Base-by-base conservation (phyloP, 805 yeast genomes). In the Pichia exigua region DNA sequence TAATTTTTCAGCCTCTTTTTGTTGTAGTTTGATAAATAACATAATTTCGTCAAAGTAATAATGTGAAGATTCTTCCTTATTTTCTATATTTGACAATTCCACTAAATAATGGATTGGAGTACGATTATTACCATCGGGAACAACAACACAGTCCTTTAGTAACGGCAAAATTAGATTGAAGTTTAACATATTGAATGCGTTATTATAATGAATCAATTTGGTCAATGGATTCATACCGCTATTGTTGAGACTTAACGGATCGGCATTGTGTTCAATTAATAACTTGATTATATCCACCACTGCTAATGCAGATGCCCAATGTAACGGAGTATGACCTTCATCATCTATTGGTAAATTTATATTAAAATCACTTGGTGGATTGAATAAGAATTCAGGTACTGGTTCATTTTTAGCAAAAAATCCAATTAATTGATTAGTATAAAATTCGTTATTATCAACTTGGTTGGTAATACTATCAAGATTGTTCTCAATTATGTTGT, bases 231-330 rank as follows among this genome's bases (percentile, higher is more conserved):
- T 86, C 65, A 85, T 74, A 0, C 94, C 94, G 44, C 74, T 70
- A 50, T 72, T 68, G 53, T 79, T 81, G 47, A 75, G 69, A 15
- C 70, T 65, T 26, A 77, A 56, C 4, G 85, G 83, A 59, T 82
- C 81, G 2, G 88, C 87, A 26, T 84, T 81, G 53, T 81, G 74
- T 7, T 70, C 65, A 21, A 85, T 58, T 28, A 86, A 62, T 28
- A 81, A 70, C 56, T 81, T 81, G 18, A 84, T 75, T 54, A 85
- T 71, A 8, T 76, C 73, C n/a, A 76, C 62, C 53, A 82, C 78
- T 1, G 87, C 92, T 81, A 87, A 77, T 0, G 94, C 83, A 30
- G 88, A 76, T 0, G 95, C 94, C 95, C 95, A 87, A 64, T 87
- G 95, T 49, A 87, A 72, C 1, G 90, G 79, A 0, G 91, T 82